phyloP scores from a whole-genome alignment of 106 monocot genomes.

The Allium cepa region DNA sequence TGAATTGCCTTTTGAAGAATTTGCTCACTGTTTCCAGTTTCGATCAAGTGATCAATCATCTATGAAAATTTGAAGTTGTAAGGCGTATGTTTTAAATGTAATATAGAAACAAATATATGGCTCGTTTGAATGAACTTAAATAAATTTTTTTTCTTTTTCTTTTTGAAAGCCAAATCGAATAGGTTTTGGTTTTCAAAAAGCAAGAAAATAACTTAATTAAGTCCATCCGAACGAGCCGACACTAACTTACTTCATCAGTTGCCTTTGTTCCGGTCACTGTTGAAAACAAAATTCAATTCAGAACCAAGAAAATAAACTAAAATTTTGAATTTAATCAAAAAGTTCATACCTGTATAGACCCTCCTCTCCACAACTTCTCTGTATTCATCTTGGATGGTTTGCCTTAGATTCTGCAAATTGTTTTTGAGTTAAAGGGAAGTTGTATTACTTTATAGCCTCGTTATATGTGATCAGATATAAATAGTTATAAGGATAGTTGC shows the following conservation, averaged over 20 bases:
- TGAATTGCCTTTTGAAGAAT: slow-evolving; percentile 58
- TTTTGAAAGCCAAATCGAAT: too few relatives aligned
- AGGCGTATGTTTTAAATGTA: not conserved
- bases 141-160: too few relatives aligned
- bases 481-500: slow-evolving; percentile 11
- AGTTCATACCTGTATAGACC: slow-evolving; percentile 45
- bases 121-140: not conserved
- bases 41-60: slow-evolving; percentile 56
- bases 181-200: too few relatives aligned
- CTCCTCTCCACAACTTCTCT: slow-evolving; percentile 45
- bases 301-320: too few relatives aligned
- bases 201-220: too few relatives aligned
- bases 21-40: slow-evolving; percentile 52
- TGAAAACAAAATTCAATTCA: not conserved
- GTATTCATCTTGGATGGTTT: slow-evolving; percentile 55
- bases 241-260: slow-evolving; percentile 34
- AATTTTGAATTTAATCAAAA: not conserved
- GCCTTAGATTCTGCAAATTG: slow-evolving; percentile 41
- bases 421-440: not conserved
- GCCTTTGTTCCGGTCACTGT: slow-evolving; percentile 52
- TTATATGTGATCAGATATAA: not conserved
- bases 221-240: too few relatives aligned
- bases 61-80: slow-evolving; percentile 2
- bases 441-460: too few relatives aligned
- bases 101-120: not conserved